phyloP scores from a whole-genome alignment of 768 basidiomycete genomes.

The Auriculariales sp. region DNA sequence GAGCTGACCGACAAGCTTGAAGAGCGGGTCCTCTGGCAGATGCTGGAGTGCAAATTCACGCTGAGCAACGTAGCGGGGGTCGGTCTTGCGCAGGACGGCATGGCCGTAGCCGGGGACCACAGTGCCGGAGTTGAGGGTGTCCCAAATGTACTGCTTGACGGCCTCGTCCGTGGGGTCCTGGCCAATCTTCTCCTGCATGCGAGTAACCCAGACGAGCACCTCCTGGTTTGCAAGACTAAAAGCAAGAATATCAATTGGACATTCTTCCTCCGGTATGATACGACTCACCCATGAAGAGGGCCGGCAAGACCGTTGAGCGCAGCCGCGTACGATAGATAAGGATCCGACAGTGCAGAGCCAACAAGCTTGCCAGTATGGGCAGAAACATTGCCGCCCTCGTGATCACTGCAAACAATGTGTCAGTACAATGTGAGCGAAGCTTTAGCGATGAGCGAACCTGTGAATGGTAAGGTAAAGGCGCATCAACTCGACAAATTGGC shows the following conservation, averaged over 20 bases:
- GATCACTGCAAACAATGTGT: constrained; percentile 46
- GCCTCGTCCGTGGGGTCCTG: constrained; percentile 73
- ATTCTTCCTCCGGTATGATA: neutral
- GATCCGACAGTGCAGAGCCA: constrained; percentile 91
- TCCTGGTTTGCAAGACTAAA: constrained; percentile 81
- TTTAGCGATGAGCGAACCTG: constrained; percentile 29
- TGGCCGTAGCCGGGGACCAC: constrained; percentile 91
- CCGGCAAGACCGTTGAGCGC: constrained; percentile 94
- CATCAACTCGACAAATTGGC: constrained; percentile 83
- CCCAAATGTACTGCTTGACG: constrained; percentile 90
- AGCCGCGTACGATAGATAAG: constrained; percentile 88
- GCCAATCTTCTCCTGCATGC: constrained; percentile 85
- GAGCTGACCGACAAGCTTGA: constrained; percentile 86
- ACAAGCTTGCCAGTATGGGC: constrained; percentile 89
- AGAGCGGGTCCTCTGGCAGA: constrained; percentile 73
- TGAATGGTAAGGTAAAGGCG: constrained; percentile 96
- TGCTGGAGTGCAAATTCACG: constrained; percentile 81
- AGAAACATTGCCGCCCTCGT: constrained; percentile 97
- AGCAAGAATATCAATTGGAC: neutral
- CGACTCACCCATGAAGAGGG: constrained; percentile 65
- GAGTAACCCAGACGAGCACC: constrained; percentile 84
- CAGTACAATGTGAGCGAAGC: neutral
- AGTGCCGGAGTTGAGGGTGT: constrained; percentile 81
- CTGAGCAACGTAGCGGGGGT: constrained; percentile 84
- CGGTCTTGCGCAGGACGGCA: constrained; percentile 77